Conservation (phyloP, 495 filamentous ascomycete species). For the Aspergillus bertholletiae region DNA sequence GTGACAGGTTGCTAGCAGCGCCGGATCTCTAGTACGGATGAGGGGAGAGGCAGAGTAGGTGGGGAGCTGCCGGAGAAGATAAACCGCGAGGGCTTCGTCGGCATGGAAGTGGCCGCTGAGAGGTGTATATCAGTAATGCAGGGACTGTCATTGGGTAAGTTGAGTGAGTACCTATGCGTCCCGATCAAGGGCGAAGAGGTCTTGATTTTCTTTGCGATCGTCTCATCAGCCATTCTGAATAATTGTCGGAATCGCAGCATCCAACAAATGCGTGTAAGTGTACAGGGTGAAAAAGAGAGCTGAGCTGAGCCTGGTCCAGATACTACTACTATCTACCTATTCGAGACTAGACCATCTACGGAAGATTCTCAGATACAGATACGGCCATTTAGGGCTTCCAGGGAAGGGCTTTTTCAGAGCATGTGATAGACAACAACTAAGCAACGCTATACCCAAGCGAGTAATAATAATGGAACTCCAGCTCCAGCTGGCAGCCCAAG, state of each 20-base stretch:
- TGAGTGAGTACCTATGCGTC: constrained; percentile 68
- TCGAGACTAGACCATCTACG: neutral
- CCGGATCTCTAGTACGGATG: constrained; percentile 81
- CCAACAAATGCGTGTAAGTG: neutral
- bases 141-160: neutral
- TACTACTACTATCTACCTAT: neutral
- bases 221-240: constrained; percentile 60
- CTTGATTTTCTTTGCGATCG: constrained; percentile 69
- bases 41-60: constrained; percentile 72
- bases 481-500: too few species aligned
- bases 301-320: neutral
- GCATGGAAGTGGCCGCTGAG: constrained; percentile 91
- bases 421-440: neutral
- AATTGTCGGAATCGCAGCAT: constrained; percentile 31
- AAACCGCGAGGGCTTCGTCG: constrained; percentile 96
- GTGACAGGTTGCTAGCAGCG: constrained; percentile 74
- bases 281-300: too few species aligned
- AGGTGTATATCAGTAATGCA: constrained; percentile 11
- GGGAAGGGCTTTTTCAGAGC: constrained; percentile 2
- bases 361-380: neutral
- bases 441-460: too few species aligned
- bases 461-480: too few species aligned
- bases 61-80: constrained; percentile 88
- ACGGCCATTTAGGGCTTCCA: constrained; percentile 14
- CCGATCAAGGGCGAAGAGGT: constrained; percentile 64